phyloP scores from a whole-genome alignment of 495 filamentous ascomycete species.

The Annulohypoxylon nitens region DNA sequence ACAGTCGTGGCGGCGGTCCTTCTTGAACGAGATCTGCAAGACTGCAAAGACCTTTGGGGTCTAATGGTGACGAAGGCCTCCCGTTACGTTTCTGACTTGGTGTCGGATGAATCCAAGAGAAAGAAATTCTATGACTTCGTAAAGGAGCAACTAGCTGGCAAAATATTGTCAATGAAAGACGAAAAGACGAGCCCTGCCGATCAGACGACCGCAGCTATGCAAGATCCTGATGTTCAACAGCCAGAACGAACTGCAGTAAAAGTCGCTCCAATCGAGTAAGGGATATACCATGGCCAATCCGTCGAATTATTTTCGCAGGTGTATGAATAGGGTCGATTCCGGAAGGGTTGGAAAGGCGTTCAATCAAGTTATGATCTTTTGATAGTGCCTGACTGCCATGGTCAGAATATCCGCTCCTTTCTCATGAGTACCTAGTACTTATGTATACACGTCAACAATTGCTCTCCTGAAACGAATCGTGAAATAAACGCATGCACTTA shows the following conservation, averaged over 20 bases:
- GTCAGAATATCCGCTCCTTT: neutral
- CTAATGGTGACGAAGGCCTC: neutral
- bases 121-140: neutral
- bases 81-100: neutral
- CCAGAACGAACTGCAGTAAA: slow-evolving; percentile 2
- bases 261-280: slow-evolving; percentile 5
- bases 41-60: slow-evolving; percentile 10
- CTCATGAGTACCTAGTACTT: neutral
- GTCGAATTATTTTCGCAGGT: neutral
- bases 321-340: neutral
- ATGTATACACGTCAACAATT: no score
- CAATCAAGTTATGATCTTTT: neutral
- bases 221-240: neutral
- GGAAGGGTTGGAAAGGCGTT: neutral
- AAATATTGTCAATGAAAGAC: neutral
- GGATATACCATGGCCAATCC: no score
- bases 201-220: neutral
- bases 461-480: neutral
- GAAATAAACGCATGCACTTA: neutral
- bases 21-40: slow-evolving; percentile 10
- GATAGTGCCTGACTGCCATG: neutral
- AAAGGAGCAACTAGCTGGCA: slow-evolving; percentile 1
- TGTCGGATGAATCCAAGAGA: slow-evolving; percentile 5
- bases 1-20: neutral
- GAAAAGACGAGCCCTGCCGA: neutral